A percentile compares a stretch with the other conserved stretches of the same genome.
These are phyloP conservation scores for Nematocida sp. DNA, from an alignment of 371 early-diverging fungal species.

Conservation along the genomic window DNA sequence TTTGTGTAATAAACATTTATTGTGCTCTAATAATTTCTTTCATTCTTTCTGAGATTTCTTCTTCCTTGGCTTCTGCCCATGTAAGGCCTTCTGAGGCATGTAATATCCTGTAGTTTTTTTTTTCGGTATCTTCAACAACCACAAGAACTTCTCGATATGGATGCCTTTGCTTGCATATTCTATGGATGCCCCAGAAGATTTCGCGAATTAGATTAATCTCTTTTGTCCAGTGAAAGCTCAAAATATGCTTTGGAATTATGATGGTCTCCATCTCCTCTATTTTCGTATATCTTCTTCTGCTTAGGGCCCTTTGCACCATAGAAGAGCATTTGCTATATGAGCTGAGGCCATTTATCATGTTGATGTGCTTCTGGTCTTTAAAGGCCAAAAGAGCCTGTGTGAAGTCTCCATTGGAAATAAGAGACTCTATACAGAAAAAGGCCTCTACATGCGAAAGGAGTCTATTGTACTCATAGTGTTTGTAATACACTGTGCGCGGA, in stretches of 20 bases:
- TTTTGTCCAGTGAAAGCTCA: conserved; percentile 2
- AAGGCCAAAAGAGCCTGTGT: conserved; percentile 49
- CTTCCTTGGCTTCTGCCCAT: background rate
- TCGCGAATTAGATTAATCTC: conserved; percentile 39
- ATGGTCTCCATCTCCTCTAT: background rate
- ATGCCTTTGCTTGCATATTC: conserved; percentile 3
- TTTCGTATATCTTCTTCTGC: conserved; percentile 6
- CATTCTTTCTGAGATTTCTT: background rate
- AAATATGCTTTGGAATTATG: conserved; percentile 27
- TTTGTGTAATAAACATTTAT: no score
- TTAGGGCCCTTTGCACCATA: background rate
- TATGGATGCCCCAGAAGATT: conserved; percentile 9
- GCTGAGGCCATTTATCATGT: background rate
- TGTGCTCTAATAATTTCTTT: background rate
- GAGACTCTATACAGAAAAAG: conserved; percentile 25
- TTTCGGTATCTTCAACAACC: conserved; percentile 2
- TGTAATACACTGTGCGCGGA: background rate
- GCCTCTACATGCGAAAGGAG: conserved; percentile 42
- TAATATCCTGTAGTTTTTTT: background rate
- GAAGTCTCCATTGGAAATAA: conserved; percentile 5
- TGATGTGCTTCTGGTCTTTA: conserved; percentile 8
- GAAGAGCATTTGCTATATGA: conserved; percentile 4
- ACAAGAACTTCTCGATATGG: conserved; percentile 38
- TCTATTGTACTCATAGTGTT: conserved; percentile 45
- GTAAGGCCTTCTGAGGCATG: background rate